Evolutionary conservation across 495 filamentous ascomycete species (phyloP), one percentile per base, ranked within the genome.

Genomic region (Xylaria nigripes): DNA sequence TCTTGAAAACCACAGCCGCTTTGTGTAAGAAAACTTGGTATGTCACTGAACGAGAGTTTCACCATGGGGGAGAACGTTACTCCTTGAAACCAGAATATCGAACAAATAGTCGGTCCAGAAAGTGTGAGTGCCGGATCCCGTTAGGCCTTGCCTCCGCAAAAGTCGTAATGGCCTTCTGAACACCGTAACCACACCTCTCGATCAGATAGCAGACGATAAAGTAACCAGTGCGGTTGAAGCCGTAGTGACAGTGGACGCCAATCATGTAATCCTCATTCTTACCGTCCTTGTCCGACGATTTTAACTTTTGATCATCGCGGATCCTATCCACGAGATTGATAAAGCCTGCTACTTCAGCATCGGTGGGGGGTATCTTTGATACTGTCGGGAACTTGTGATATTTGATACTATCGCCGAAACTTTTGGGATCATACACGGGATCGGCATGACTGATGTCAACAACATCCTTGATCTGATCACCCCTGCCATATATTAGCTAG

Each of bases 161-260:
- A 56, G 84, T 82, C 42, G 88, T 81, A 51, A 96, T 85, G 3
- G 91, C 92, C 52, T 85, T 81, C 61, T 87, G 80, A 13, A 95
- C 79, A 45, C 70, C 72, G 64, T 78, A 95, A 1, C 81, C 81
- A 60, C 84, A 76, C 50, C 82, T 76, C 70, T 97, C 92, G 47
- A 97, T 86, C 6, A 96, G 70, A 60, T 97, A 97, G 61, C 84
- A 89, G n/a, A 86, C 84, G 30, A 97, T 83, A 62, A 96, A 84
- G 64, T 91, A 95, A 1, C 92, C 90, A 0, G 90, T 95, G 30
- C 90, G 81, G 63, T 95, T 95, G 72, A 89, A 95, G 0, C 91
- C 92, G 58, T 97, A 96, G 61, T 97, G 92, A 62, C 92, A 96
- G 65, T 97, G 92, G 1, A 95, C 89, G 12, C 86, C 92, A 44